These are phyloP conservation scores for Abrus precatorius DNA, from an alignment of 306 rosid species.

Conservation along the genomic window DNA sequence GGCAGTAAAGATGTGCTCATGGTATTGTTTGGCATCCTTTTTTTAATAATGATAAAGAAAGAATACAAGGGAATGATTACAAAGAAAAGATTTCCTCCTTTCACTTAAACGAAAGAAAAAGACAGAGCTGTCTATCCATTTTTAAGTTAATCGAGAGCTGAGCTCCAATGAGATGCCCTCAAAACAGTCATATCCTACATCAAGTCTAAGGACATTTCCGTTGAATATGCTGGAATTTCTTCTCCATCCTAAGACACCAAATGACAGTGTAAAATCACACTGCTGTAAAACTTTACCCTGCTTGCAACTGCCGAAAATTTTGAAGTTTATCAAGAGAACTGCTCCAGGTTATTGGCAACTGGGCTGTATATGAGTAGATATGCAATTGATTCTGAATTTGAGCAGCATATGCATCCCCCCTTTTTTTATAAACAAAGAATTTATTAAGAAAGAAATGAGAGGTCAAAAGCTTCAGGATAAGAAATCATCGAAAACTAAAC, in stretches of 20 bases:
- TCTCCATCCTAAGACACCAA: slow-evolving; percentile 25
- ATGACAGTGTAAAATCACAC: background rate
- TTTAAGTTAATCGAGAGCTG: background rate
- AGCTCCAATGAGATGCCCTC: slow-evolving; percentile 11
- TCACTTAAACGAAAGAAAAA: background rate
- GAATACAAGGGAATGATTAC: background rate
- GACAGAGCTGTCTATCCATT: background rate
- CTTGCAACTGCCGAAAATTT: background rate
- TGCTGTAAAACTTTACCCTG: slow-evolving; percentile 7
- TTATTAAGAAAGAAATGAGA: background rate
- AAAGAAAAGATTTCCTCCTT: slow-evolving; percentile 16
- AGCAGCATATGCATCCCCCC: background rate
- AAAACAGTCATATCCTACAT: slow-evolving; percentile 15
- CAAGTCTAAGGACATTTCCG: background rate
- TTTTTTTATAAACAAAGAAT: background rate
- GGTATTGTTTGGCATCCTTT: background rate
- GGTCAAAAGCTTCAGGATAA: slow-evolving; percentile 1
- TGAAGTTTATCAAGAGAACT: slow-evolving; percentile 22
- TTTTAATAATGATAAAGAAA: background rate
- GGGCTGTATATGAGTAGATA: background rate
- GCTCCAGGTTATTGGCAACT: slow-evolving; percentile 28
- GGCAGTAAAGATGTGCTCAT: slow-evolving; percentile 15
- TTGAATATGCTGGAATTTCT: slow-evolving; percentile 1
- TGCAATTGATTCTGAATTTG: slow-evolving; percentile 15
- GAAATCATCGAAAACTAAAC: background rate